phyloP scores from a whole-genome alignment of 805 yeast species.

The Saturnispora serradocipensis region DNA sequence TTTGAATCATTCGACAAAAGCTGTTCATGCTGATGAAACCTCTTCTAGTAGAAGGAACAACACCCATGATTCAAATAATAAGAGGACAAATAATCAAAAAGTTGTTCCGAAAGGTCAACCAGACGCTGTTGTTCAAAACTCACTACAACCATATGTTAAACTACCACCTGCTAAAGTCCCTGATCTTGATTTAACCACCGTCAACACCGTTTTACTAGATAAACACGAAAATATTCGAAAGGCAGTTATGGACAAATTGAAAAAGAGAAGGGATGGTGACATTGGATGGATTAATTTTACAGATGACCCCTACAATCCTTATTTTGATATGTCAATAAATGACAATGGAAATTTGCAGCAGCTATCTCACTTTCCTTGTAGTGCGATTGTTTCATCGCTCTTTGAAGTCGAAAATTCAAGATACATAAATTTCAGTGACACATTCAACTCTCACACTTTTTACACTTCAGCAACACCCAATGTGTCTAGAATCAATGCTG shows the following conservation, averaged over 20 bases:
- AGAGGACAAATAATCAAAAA: slow-evolving; percentile 2
- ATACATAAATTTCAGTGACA: slow-evolving; percentile 36
- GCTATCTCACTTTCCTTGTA: slow-evolving; percentile 62
- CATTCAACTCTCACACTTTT: slow-evolving; percentile 38
- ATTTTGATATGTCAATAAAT: slow-evolving; percentile 56
- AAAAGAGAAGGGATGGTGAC: slow-evolving; percentile 59
- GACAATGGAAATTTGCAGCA: slow-evolving; percentile 37
- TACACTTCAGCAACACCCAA: slow-evolving; percentile 23
- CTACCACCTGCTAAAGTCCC: slow-evolving; percentile 88
- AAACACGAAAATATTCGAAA: slow-evolving; percentile 70
- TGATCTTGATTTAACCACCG: slow-evolving; percentile 80
- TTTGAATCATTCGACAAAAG: not conserved
- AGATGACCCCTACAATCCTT: slow-evolving; percentile 80
- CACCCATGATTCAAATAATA: not conserved
- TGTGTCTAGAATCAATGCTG: slow-evolving; percentile 33
- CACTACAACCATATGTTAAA: slow-evolving; percentile 72
- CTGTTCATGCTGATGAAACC: not conserved
- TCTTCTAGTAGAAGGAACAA: slow-evolving; percentile 1
- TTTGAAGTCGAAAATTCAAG: slow-evolving; percentile 58
- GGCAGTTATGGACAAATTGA: slow-evolving; percentile 80
- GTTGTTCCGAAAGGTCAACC: slow-evolving; percentile 7
- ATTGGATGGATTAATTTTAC: slow-evolving; percentile 75
- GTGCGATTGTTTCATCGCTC: slow-evolving; percentile 63
- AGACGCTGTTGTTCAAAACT: slow-evolving; percentile 22
- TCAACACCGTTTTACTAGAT: slow-evolving; percentile 61